Evolutionary conservation across 2,329 filamentous ascomycete genomes (phyloP).

Genomic region (Botryosphaeria agaves): DNA sequence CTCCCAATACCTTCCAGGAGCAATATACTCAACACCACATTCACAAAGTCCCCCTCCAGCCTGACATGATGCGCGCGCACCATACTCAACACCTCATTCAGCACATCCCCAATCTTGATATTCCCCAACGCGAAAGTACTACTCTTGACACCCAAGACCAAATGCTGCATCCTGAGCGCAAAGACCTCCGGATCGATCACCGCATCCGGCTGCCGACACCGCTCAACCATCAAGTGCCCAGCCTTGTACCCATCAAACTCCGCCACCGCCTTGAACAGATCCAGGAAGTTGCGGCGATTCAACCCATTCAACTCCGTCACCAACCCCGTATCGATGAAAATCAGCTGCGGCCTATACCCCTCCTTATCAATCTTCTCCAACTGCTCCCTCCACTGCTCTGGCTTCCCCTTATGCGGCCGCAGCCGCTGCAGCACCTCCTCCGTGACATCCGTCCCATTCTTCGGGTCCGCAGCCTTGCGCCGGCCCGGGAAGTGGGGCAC

Average conservation of each 20-base stretch:
- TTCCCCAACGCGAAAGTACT: slow-evolving; percentile 82
- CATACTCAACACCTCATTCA: slow-evolving; percentile 82
- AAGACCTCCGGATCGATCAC: slow-evolving; percentile 85
- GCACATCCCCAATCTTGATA: slow-evolving; percentile 88
- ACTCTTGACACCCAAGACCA: slow-evolving; percentile 80
- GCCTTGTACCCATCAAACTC: slow-evolving; percentile 96
- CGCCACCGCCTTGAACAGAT: slow-evolving; percentile 86
- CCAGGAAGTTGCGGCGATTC: slow-evolving; percentile 83
- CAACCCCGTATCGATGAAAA: slow-evolving; percentile 93
- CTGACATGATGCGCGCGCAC: slow-evolving; percentile 84
- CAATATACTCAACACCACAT: slow-evolving; percentile 89
- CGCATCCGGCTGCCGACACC: slow-evolving; percentile 79
- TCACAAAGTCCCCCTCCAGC: slow-evolving; percentile 94
- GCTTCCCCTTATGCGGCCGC: slow-evolving; percentile 52
- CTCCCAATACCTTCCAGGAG: slow-evolving; percentile 88
- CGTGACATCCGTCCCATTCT: slow-evolving; percentile 56
- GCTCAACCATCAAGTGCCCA: slow-evolving; percentile 87
- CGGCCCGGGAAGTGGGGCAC: slow-evolving; percentile 20
- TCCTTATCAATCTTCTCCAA: slow-evolving; percentile 65
- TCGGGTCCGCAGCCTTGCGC: slow-evolving; percentile 12
- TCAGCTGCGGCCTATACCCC: slow-evolving; percentile 81
- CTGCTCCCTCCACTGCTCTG: slow-evolving; percentile 53
- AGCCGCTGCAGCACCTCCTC: slow-evolving; percentile 72
- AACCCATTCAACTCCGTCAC: slow-evolving; percentile 81
- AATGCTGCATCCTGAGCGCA: slow-evolving; percentile 89